These are phyloP conservation scores for Candida golubevii DNA, from an alignment of 805 yeast species.

Conservation along the genomic window DNA sequence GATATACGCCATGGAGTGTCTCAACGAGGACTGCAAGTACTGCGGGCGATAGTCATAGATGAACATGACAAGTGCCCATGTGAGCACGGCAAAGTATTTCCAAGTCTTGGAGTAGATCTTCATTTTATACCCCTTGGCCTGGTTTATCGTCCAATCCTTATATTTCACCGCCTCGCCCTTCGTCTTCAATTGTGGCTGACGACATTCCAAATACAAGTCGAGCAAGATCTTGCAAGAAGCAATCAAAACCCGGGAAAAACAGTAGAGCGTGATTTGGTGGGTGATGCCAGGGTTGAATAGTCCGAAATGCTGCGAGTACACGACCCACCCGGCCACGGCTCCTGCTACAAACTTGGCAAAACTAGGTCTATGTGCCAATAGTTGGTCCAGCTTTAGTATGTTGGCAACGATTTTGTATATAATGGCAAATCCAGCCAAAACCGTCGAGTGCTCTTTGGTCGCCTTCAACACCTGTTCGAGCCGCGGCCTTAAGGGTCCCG, in stretches of 20 bases:
- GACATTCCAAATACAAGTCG: conserved; percentile 33
- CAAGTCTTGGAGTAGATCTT: conserved; percentile 39
- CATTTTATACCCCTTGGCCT: conserved; percentile 30
- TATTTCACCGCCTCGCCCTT: conserved; percentile 19
- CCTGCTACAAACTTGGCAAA: conserved; percentile 38
- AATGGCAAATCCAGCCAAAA: conserved; percentile 53
- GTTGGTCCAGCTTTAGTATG: conserved; percentile 27
- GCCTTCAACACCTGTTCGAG: conserved; percentile 45
- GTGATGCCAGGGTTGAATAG: conserved; percentile 48
- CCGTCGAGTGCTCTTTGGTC: conserved; percentile 51
- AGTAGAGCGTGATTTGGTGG: conserved; percentile 72
- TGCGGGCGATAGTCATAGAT: conserved; percentile 60
- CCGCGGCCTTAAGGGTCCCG: conserved; percentile 47
- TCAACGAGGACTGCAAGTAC: conserved; percentile 58
- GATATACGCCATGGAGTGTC: conserved; percentile 66
- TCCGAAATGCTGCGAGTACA: conserved; percentile 41
- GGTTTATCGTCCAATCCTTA: conserved; percentile 28
- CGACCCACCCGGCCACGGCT: conserved; percentile 39
- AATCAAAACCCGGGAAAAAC: conserved; percentile 61
- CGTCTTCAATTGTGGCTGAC: conserved; percentile 29
- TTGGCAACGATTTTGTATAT: conserved; percentile 42
- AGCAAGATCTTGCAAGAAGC: conserved; percentile 54
- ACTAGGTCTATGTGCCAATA: conserved; percentile 30
- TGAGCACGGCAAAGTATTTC: conserved; percentile 56
- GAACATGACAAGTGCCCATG: conserved; percentile 75